These are phyloP conservation scores for Citrus mangshanensis DNA, from an alignment of 345 rosid genomes.

Conservation along the genomic window DNA sequence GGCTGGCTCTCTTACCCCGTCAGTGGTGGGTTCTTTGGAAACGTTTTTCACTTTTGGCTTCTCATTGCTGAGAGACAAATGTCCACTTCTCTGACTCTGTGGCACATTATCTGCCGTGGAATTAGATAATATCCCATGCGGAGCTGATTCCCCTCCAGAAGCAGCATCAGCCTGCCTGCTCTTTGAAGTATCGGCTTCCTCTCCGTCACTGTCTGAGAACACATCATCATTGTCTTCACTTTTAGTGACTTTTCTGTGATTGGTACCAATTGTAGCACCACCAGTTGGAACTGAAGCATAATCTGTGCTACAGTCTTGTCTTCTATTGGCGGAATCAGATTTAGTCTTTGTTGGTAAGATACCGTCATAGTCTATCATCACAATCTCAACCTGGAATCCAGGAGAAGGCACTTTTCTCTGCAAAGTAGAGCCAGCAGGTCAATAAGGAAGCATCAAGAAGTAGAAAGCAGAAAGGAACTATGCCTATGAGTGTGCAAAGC, in stretches of 20 bases:
- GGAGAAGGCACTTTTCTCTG: slow-evolving; percentile 92
- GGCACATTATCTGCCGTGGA: slow-evolving; percentile 21
- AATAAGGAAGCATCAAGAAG: neutral
- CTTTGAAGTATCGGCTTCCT: slow-evolving; percentile 46
- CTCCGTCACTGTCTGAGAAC: slow-evolving; percentile 81
- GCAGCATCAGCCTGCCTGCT: slow-evolving; percentile 17
- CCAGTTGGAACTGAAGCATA: slow-evolving; percentile 20
- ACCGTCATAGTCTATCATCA: slow-evolving; percentile 53
- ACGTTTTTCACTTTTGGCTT: slow-evolving; percentile 9
- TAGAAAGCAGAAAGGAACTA: neutral
- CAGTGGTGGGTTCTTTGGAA: slow-evolving; percentile 19
- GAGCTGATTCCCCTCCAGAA: slow-evolving; percentile 2
- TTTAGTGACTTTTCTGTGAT: slow-evolving; percentile 24
- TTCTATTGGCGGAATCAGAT: slow-evolving; percentile 29
- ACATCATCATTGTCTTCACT: slow-evolving; percentile 60
- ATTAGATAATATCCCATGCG: slow-evolving; percentile 15
- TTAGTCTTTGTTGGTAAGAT: slow-evolving; percentile 27
- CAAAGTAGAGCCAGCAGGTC: slow-evolving; percentile 3
- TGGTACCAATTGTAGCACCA: slow-evolving; percentile 13
- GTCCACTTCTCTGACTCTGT: slow-evolving; percentile 20
- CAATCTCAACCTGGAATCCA: slow-evolving; percentile 84
- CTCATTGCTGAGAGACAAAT: slow-evolving; percentile 19
- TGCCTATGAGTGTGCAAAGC: neutral
- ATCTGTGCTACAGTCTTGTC: slow-evolving; percentile 22
- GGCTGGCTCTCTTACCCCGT: slow-evolving; percentile 23